Evolutionary conservation across 106 monocot genomes (phyloP), one percentile per base, ranked within the genome.

Genomic region (Vanilla planifolia): DNA sequence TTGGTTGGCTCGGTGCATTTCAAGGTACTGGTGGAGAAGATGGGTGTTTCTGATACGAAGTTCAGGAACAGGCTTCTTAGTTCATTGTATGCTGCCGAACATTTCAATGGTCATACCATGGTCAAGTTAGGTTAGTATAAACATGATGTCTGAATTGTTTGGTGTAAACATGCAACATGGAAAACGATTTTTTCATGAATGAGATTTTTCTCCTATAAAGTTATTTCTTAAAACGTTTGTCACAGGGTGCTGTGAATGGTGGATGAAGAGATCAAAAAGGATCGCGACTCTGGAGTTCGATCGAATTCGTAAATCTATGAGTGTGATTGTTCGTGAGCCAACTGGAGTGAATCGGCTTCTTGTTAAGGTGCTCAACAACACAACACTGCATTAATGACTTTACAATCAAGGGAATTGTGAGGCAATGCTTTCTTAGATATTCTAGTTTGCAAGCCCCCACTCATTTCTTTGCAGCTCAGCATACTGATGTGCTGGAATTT

Each of bases 1-100:
- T n/a, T 48, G 48, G 8, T 48, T 16, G 5, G 9, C 32, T 15
- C 16, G 14, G 6, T 68, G 36, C 62, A 36, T 37, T n/a, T 66
- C 4, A 68, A 78, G 90, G 85, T 91, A 33, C 22, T 91, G 25
- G 91, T 80, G 52, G 91, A 91, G 77, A 91, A 91, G 71, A 91
- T 91, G 91, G 91, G 91, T 36, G 61, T 77, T 61, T 80, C 91
- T 8, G 82, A 82, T 67, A 60, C 32, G 42, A 82, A 71, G 60
- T 47, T 56, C 30, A 74, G 74, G 53, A 79, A 26, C 37, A 70
- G 34, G 46, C 53, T 77, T 26, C 27, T 32, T 34, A 55, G 44
- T 61, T 47, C 51, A 27, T 56, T 73, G 30, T 59, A 73, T 55
- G 48, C 65, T 65, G 46, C 61, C 33, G 75, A 63, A 29, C 64